Evolutionary conservation across 192 early-diverging fungal genomes (phyloP).

Genomic region (Neocallimastix lanati): DNA sequence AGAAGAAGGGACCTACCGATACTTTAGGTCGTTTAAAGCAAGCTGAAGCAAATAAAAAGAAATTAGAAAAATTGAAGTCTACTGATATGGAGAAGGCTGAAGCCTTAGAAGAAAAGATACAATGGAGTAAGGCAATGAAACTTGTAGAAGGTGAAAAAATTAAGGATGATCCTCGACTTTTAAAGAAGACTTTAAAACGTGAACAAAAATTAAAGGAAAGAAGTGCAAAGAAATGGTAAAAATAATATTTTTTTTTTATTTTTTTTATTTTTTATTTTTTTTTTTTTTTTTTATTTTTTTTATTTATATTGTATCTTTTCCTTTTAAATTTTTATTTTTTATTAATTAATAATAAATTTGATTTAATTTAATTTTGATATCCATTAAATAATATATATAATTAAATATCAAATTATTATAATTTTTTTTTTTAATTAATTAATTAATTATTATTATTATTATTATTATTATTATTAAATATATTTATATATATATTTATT

Average conservation of each 20-base stretch:
- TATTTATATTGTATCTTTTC: too few relatives aligned
- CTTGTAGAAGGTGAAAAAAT: constrained; percentile 78
- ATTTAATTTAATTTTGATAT: too few relatives aligned
- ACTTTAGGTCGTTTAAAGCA: constrained; percentile 41
- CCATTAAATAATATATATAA: too few relatives aligned
- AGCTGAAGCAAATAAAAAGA: constrained; percentile 54
- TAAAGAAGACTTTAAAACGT: constrained; percentile 82
- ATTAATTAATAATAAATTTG: too few relatives aligned
- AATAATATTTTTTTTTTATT: constrained; percentile 10
- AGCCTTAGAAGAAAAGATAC: constrained; percentile 48
- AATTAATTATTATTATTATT: too few relatives aligned
- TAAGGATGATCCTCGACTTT: constrained; percentile 72
- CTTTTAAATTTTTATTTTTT: too few relatives aligned
- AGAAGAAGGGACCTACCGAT: constrained; percentile 42
- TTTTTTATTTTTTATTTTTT: background rate
- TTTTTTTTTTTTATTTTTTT: background rate
- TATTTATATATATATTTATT: too few relatives aligned
- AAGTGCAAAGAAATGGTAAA: constrained; percentile 64
- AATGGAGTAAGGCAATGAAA: constrained; percentile 63
- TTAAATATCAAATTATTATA: too few relatives aligned
- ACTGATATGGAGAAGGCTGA: constrained; percentile 46
- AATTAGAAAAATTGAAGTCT: constrained; percentile 50
- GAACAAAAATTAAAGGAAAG: constrained; percentile 66
- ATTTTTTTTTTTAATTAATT: background rate
- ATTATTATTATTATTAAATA: background rate